Conservation (phyloP, 371 early-diverging fungal species). For the Mortierella sp. region DNA sequence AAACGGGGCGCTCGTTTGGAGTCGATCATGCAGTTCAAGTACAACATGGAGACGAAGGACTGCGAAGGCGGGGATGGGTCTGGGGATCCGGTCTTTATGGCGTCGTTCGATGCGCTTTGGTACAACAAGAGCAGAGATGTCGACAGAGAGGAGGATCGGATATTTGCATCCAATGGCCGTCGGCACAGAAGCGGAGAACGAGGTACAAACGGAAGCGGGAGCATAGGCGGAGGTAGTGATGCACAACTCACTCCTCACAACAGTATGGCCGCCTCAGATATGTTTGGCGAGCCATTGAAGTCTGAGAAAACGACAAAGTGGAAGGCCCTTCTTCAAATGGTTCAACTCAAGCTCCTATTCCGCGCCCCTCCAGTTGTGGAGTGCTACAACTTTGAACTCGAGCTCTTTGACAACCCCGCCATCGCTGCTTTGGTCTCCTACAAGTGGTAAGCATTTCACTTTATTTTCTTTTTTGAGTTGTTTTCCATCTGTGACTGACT, state of each 20-base stretch:
- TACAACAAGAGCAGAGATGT: neutral
- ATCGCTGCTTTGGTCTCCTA: conserved; percentile 8
- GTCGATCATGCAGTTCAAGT: conserved; percentile 23
- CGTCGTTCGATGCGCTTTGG: conserved; percentile 12
- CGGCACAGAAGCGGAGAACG: too few species aligned
- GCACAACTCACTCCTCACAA: neutral
- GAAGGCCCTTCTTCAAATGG: neutral
- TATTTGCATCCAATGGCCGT: too few species aligned
- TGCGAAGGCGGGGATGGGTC: neutral
- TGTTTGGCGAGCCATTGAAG: neutral
- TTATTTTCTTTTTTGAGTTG: neutral
- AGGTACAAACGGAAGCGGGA: neutral
- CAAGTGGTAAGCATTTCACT: conserved; percentile 13
- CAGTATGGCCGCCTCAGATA: neutral
- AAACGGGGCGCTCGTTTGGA: neutral
- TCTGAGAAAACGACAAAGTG: neutral
- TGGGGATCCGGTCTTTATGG: neutral
- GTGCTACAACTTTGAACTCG: conserved; percentile 1
- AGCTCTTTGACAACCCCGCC: conserved; percentile 19
- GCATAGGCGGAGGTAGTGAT: neutral
- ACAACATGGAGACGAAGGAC: neutral
- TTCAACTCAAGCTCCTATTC: neutral
- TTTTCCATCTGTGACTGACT: neutral
- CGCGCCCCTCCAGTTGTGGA: neutral
- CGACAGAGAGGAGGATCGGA: neutral